Percentiles rank a stretch among this genome's conserved stretches.
phyloP scores from a whole-genome alignment of 2,329 filamentous ascomycete genomes.

The Metarhizium guizhouense region DNA sequence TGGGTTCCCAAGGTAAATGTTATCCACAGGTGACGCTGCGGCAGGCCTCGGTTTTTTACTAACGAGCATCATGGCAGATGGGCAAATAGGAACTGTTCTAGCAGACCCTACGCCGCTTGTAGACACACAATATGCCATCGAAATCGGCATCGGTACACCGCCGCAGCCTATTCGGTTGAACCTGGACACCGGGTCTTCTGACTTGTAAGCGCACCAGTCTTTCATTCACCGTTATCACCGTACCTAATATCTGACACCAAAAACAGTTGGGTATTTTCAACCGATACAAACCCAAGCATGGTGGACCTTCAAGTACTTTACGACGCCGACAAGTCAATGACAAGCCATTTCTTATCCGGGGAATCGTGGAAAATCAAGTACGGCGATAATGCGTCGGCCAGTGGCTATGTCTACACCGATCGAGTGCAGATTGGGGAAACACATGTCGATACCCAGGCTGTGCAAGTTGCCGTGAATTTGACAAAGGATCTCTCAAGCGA shows the following conservation, averaged over 20 bases:
- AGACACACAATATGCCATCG: slow-evolving; percentile 51
- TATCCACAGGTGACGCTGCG: background rate
- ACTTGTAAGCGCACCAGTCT: slow-evolving; percentile 28
- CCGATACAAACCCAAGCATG: slow-evolving; percentile 38
- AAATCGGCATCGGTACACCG: slow-evolving; percentile 52
- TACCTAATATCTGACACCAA: background rate
- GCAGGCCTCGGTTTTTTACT: background rate
- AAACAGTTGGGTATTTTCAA: slow-evolving; percentile 60
- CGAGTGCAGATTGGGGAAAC: slow-evolving; percentile 52
- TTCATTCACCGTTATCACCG: background rate
- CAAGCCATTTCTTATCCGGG: slow-evolving; percentile 30
- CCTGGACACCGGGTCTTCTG: slow-evolving; percentile 55
- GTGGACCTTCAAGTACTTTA: slow-evolving; percentile 49
- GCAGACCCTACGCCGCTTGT: slow-evolving; percentile 22
- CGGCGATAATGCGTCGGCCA: slow-evolving; percentile 55
- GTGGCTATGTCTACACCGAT: slow-evolving; percentile 57
- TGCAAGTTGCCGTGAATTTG: slow-evolving; percentile 54
- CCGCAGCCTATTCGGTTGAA: slow-evolving; percentile 53
- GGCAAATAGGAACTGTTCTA: slow-evolving; percentile 14
- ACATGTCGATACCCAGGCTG: slow-evolving; percentile 50
- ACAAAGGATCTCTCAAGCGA: slow-evolving; percentile 33
- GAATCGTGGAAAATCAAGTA: slow-evolving; percentile 52
- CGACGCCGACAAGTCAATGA: slow-evolving; percentile 34
- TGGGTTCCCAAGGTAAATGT: slow-evolving; percentile 2
- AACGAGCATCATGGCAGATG: slow-evolving; percentile 1